These are phyloP conservation scores for Pilobolus umbonatus DNA, from an alignment of 192 early-diverging fungal genomes.

Conservation along the genomic window DNA sequence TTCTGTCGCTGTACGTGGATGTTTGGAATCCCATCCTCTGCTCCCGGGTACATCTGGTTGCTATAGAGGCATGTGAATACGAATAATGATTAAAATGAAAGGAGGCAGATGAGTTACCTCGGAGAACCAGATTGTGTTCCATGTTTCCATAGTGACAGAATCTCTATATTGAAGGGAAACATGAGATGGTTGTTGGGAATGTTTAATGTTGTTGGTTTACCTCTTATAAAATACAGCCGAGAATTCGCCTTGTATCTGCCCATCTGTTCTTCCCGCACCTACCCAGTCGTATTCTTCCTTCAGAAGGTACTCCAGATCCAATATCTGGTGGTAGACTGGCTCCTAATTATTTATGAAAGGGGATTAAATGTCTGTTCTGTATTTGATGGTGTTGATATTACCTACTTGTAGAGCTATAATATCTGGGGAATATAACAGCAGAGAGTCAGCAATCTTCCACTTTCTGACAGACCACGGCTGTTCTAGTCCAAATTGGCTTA, in stretches of 20 bases:
- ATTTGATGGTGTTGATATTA: no score
- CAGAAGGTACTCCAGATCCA: conserved; percentile 25
- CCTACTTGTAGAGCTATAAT: conserved; percentile 34
- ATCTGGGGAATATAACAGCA: conserved; percentile 30
- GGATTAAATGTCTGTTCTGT: background rate
- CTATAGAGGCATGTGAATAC: conserved; percentile 22
- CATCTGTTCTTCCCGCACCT: conserved; percentile 32
- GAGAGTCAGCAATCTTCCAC: conserved; percentile 30
- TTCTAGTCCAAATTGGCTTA: conserved; percentile 5
- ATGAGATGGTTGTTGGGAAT: no score
- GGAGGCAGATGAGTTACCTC: no score
- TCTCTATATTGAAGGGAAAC: conserved; percentile 3
- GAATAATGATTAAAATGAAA: no score
- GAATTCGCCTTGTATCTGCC: conserved; percentile 30
- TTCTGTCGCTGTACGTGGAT: conserved; percentile 30
- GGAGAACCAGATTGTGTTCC: conserved; percentile 30
- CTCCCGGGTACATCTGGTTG: conserved; percentile 32
- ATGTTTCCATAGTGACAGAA: conserved; percentile 2
- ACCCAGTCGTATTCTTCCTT: conserved; percentile 29
- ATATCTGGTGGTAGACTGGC: conserved; percentile 30
- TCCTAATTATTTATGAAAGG: conserved; percentile 18
- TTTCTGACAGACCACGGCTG: conserved; percentile 34
- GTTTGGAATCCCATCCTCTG: conserved; percentile 30
- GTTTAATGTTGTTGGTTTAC: conserved; percentile 4
- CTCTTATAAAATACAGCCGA: conserved; percentile 38